Base-by-base conservation (phyloP, 2,329 filamentous ascomycete genomes). In the Epichloe sibirici region DNA sequence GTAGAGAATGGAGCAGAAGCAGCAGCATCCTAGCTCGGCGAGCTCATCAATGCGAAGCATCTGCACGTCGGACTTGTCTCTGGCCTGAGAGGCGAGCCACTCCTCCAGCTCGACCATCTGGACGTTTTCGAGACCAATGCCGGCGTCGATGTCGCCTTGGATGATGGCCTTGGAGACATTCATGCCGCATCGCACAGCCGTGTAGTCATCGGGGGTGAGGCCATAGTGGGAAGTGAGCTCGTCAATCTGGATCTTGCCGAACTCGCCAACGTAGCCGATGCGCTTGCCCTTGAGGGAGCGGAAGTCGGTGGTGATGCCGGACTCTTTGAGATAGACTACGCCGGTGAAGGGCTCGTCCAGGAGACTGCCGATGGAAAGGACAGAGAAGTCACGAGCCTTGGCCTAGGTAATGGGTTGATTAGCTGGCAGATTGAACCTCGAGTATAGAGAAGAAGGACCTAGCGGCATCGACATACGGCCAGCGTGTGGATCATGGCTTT, bases 401-500 rank as follows among this genome's bases (percentile, higher is more conserved):
- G 85, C 85, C 80, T 84, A 15, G 21, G 31, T 13, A 5, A 7
- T 35, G 9, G 8, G 13, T 35, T 25, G 28, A 15, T 35, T 17
- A 34, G 31, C 28, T 25, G 15, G 17, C 4, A 37, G 31, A 5
- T 12, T 6, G 15, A 17, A 4, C 34, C 17, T 12, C 2, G 1
- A 12, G 21, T 15, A 28, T 25, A 15, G 23, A 25, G 21, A 39
- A 38, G 23, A 37, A 15, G 11, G 21, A 40, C 40, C 2, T 6
- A 7, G 2, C 13, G 7, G 2, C 5, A 9, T 35, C 25, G 2
- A 49, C 74, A 56, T 69, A 83, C 81, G 52, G 85, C 85, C 55
- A 90, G 77, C 8, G 85, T 89, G 63, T 90, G 86, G 59, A 90
- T 90, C 85, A 90, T 89, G 58, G 86, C 85, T 69, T 89, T 90